Conservation (phyloP, 345 rosid genomes). For the Eucalyptus cloeziana region DNA sequence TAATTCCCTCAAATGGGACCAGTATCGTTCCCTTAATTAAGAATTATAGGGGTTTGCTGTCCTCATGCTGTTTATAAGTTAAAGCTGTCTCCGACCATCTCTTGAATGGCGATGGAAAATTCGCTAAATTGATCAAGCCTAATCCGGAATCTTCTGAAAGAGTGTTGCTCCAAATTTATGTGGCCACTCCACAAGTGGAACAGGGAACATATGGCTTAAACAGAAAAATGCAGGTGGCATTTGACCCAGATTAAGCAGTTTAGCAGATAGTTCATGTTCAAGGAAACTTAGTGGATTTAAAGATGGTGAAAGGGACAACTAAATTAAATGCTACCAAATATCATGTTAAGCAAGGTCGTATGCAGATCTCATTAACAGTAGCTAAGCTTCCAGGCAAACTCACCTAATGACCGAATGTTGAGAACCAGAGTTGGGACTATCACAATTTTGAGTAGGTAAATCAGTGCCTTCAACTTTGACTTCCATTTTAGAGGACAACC, state of each 20-base stretch:
- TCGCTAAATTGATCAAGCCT: neutral
- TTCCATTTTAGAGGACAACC: slow-evolving; percentile 21
- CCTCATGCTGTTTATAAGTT: neutral
- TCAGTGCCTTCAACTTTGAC: slow-evolving; percentile 3
- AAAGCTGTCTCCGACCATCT: neutral
- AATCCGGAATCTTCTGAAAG: neutral
- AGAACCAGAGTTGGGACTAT: neutral
- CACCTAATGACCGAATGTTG: neutral
- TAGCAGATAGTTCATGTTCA: neutral
- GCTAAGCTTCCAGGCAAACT: neutral
- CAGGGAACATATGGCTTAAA: neutral
- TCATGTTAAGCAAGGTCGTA: neutral
- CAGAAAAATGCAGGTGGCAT: neutral
- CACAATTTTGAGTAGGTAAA: slow-evolving; percentile 1
- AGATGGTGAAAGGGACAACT: neutral
- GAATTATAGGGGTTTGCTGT: neutral
- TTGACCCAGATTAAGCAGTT: neutral
- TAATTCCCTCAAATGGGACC: neutral
- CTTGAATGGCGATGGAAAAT: neutral
- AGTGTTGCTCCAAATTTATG: neutral
- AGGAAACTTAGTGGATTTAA: neutral
- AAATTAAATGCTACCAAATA: neutral
- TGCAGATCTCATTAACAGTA: neutral
- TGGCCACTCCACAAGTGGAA: neutral
- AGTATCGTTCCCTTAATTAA: neutral